Base-by-base conservation (phyloP, 805 yeast genomes). In the Ascoidea asiatica region DNA sequence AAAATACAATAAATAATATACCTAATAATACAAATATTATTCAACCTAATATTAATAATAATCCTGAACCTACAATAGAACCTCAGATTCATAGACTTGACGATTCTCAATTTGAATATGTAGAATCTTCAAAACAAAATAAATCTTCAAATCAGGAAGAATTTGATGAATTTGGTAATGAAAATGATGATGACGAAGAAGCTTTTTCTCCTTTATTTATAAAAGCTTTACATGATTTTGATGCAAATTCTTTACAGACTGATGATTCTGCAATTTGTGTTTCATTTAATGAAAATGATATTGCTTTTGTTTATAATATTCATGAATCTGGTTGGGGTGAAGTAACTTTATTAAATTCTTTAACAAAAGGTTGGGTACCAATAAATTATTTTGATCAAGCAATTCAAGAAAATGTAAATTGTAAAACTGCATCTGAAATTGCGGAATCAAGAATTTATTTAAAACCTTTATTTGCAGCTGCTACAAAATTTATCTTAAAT, bases 271-370 rank as follows among this genome's bases (percentile, higher is more conserved):
- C 85, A 0, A 79, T 83, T 38, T 84, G 94, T 57, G 64, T 84
- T 6, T 78, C 88, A 0, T 84, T 84, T 57, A 72, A 73, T 19
- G 75, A 74, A 49, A 73, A 75, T 49, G 92, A 81, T 52, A 63
- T 80, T 42, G 89, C 86, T 0, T 84, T 82, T 59, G 84, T 84
- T 4, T 88, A 82, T 54, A 73, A 83, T 5, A 74, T 82, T 19
- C 92, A 83, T 57, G 80, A 79, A 44, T 78, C 87, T 19, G 94
- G 92, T 0, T 84, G 94, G 94, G 90, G 89, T 48, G 94, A 84
- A 58, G 92, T 83, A 2, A 83, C 89, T 0, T 55, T 82, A 37
- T 61, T 83, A 6, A 78, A 75, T 45, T 66, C 78, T 13, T 64
- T 79, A 43, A 70, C 71, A 52, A 63, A 87, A 49, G 94, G 94